phyloP scores from a whole-genome alignment of 75 land plant species.

The Sequoiadendron giganteum region DNA sequence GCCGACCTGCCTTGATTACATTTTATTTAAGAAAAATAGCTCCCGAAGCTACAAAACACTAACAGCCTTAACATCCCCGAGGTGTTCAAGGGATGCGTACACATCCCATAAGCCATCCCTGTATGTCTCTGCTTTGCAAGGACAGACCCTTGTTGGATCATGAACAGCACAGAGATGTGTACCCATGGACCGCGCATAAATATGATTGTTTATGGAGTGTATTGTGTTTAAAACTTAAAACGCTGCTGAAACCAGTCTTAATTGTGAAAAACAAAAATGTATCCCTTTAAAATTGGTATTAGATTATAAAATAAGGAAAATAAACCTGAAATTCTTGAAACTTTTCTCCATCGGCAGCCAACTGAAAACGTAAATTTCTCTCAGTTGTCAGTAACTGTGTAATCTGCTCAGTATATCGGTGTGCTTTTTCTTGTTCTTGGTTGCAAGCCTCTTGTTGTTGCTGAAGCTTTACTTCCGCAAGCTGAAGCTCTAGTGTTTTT shows the following conservation, averaged over 20 bases:
- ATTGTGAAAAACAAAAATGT: background rate
- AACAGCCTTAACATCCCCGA: too few species aligned
- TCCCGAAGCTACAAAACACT: too few species aligned
- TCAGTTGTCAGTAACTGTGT: conserved; percentile 79
- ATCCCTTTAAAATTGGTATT: background rate
- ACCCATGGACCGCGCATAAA: background rate
- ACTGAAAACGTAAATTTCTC: conserved; percentile 74
- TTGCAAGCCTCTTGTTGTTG: conserved; percentile 73
- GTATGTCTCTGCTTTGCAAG: too few species aligned
- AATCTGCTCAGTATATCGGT: conserved; percentile 80
- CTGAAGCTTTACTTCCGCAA: conserved; percentile 87
- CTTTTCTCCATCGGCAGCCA: conserved; percentile 91
- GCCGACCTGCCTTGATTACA: too few species aligned
- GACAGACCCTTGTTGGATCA: too few species aligned
- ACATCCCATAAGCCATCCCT: too few species aligned
- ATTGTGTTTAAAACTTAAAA: background rate
- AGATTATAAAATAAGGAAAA: background rate
- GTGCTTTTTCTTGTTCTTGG: conserved; percentile 83
- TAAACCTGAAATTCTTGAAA: conserved; percentile 95
- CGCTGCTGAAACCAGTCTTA: background rate
- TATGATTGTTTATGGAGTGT: background rate
- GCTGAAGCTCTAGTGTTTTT: conserved; percentile 81
- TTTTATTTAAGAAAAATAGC: too few species aligned
- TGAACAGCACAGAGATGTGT: too few species aligned
- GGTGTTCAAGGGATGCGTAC: too few species aligned